Percentiles rank a stretch among this genome's conserved stretches.
These are phyloP conservation scores for Pseudofabraea citricarpa DNA, from an alignment of 2,329 filamentous ascomycete genomes.

Conservation along the genomic window DNA sequence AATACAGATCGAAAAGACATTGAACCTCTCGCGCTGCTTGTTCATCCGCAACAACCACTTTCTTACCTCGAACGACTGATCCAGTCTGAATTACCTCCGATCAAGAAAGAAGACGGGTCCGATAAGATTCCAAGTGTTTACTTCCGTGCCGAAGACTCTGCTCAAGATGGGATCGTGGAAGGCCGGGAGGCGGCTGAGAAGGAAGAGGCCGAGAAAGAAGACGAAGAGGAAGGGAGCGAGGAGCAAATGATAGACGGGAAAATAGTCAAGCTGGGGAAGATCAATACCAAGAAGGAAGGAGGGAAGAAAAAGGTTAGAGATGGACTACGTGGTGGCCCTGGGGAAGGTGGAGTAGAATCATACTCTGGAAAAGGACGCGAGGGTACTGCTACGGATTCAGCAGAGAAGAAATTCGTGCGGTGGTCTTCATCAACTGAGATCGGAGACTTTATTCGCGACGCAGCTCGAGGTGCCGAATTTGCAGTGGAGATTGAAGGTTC, in stretches of 20 bases:
- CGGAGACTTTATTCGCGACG: constrained; percentile 90
- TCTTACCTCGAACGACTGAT: constrained; percentile 87
- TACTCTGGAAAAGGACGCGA: constrained; percentile 69
- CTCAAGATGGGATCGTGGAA: constrained; percentile 48
- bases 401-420: constrained; percentile 62
- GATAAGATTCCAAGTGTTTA: constrained; percentile 69
- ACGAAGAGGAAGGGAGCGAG: constrained; percentile 34
- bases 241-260: constrained; percentile 45
- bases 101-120: constrained; percentile 53
- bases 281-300: constrained; percentile 25
- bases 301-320: constrained; percentile 39
- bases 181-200: constrained; percentile 29
- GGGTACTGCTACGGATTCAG: constrained; percentile 12
- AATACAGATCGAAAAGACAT: constrained; percentile 61
- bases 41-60: constrained; percentile 86
- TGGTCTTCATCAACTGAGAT: constrained; percentile 89
- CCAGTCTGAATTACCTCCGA: constrained; percentile 73
- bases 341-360: constrained; percentile 58
- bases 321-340: constrained; percentile 39
- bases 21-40: constrained; percentile 78
- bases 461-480: constrained; percentile 79
- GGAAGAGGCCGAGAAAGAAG: constrained; percentile 25
- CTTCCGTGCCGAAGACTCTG: constrained; percentile 75
- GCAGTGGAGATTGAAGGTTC: constrained; percentile 75
- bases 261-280: constrained; percentile 29